These are phyloP conservation scores for Sporothrix inflata DNA, from an alignment of 2,329 filamentous ascomycete genomes.

Conservation along the genomic window DNA sequence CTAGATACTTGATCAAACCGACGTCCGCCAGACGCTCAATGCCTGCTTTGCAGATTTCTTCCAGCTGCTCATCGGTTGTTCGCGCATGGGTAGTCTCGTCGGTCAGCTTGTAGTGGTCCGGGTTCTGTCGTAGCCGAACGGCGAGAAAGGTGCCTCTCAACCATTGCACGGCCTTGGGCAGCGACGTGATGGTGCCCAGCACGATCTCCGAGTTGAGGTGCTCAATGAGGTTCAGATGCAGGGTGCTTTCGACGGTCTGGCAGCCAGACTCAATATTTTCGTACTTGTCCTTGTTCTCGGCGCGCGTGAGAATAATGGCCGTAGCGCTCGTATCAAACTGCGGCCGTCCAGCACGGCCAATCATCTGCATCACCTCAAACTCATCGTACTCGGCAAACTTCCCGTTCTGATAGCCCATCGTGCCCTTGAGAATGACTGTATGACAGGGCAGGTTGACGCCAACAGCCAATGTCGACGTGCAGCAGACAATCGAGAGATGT, in stretches of 20 bases:
- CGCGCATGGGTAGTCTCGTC: constrained; percentile 53
- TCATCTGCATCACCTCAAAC: constrained; percentile 88
- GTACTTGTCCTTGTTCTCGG: constrained; percentile 67
- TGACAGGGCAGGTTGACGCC: constrained; percentile 85
- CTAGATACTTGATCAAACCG: constrained; percentile 52
- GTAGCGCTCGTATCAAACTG: constrained; percentile 78
- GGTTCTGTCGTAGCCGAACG: constrained; percentile 72
- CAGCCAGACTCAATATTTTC: constrained; percentile 73
- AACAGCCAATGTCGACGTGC: constrained; percentile 81
- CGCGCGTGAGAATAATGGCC: constrained; percentile 77
- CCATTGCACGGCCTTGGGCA: constrained; percentile 71
- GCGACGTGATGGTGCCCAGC: constrained; percentile 69
- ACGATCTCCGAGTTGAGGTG: constrained; percentile 85
- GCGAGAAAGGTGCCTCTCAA: constrained; percentile 77
- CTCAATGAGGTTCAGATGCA: constrained; percentile 79
- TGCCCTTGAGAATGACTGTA: constrained; percentile 82
- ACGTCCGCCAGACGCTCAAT: constrained; percentile 66
- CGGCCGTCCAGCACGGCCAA: constrained; percentile 79
- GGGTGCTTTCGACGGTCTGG: constrained; percentile 73
- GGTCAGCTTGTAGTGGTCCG: constrained; percentile 68
- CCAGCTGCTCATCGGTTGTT: constrained; percentile 65
- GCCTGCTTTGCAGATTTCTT: constrained; percentile 71
- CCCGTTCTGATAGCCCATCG: constrained; percentile 65
- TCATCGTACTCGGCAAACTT: constrained; percentile 73
- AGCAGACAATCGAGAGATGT: constrained; percentile 80